Evolutionary conservation across 176 grass and related monocot species (phyloP).

Genomic region (Stipa capillata): DNA sequence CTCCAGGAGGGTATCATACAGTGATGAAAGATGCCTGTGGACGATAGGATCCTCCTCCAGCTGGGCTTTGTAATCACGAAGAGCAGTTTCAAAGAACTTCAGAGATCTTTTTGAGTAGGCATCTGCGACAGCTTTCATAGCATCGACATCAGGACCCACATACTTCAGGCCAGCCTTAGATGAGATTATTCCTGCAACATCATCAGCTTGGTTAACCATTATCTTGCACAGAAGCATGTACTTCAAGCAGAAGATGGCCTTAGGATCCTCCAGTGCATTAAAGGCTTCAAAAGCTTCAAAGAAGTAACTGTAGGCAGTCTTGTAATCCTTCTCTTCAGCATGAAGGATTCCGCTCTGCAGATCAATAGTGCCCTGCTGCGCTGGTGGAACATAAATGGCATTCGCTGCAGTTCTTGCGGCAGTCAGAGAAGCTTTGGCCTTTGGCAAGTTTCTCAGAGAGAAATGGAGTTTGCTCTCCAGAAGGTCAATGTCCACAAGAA

Average conservation of each 20-base stretch:
- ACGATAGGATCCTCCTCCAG: constrained; percentile 80
- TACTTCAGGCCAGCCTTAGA: constrained; percentile 7
- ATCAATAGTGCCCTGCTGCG: constrained; percentile 80
- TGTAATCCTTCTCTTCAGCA: constrained; percentile 90
- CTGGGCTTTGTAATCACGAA: constrained; percentile 54
- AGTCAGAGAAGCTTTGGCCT: constrained; percentile 74
- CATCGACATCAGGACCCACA: constrained; percentile 1
- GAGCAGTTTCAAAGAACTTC: constrained; percentile 76
- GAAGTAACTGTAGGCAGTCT: constrained; percentile 88
- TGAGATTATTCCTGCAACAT: background rate
- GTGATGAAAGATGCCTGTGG: constrained; percentile 70
- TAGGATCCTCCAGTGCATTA: background rate
- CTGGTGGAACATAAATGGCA: constrained; percentile 78
- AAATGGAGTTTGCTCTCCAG: constrained; percentile 90
- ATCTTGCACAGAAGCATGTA: constrained; percentile 16
- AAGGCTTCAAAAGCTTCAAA: constrained; percentile 59
- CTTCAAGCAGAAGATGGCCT: constrained; percentile 12
- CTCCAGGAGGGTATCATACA: constrained; percentile 81
- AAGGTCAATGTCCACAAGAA: constrained; percentile 85
- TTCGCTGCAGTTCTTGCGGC: constrained; percentile 83
- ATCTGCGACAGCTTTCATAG: constrained; percentile 44
- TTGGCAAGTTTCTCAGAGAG: constrained; percentile 77
- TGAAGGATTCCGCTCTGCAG: constrained; percentile 76
- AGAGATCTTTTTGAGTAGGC: constrained; percentile 67
- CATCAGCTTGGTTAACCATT: constrained; percentile 8